These are phyloP conservation scores for Diplosphaera chodatii DNA, from an alignment of 139 green algal genomes.

Conservation along the genomic window DNA sequence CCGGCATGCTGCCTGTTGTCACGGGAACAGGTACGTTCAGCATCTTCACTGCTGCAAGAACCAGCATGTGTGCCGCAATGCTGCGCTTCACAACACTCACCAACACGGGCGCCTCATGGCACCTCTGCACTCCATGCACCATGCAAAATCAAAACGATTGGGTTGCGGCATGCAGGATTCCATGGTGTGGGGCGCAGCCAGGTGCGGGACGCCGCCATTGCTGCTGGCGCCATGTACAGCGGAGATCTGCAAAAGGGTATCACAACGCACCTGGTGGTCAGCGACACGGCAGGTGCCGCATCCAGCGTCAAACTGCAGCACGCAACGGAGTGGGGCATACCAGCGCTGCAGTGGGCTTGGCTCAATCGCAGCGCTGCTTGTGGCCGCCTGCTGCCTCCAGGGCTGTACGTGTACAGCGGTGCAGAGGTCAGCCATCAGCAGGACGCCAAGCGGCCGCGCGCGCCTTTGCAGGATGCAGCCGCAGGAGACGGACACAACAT, in stretches of 20 bases:
- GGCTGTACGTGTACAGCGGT: neutral
- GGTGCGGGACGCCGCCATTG: neutral
- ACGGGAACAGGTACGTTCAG: neutral
- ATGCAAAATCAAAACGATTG: no score
- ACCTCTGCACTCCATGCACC: no score
- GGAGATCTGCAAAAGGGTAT: constrained; percentile 7
- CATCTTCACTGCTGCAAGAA: no score
- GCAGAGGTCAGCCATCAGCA: neutral
- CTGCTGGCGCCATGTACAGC: constrained; percentile 1
- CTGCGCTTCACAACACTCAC: no score
- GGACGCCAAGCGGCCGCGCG: neutral
- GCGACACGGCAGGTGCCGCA: neutral
- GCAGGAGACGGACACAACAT: no score
- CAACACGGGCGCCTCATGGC: no score
- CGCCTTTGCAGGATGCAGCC: neutral
- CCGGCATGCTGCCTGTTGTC: neutral
- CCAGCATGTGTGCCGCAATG: no score
- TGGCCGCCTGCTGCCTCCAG: neutral
- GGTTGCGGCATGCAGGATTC: neutral
- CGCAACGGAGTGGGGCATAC: constrained; percentile 17
- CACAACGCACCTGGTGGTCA: constrained; percentile 22
- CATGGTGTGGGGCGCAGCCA: neutral
- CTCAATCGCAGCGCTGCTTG: constrained; percentile 9
- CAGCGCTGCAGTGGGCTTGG: constrained; percentile 13
- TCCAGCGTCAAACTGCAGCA: neutral